A percentile compares a stretch with the other conserved stretches of the same genome.
These are phyloP conservation scores for Periglandula ipomoeae DNA, from an alignment of 2,329 filamentous ascomycete genomes.

Conservation along the genomic window DNA sequence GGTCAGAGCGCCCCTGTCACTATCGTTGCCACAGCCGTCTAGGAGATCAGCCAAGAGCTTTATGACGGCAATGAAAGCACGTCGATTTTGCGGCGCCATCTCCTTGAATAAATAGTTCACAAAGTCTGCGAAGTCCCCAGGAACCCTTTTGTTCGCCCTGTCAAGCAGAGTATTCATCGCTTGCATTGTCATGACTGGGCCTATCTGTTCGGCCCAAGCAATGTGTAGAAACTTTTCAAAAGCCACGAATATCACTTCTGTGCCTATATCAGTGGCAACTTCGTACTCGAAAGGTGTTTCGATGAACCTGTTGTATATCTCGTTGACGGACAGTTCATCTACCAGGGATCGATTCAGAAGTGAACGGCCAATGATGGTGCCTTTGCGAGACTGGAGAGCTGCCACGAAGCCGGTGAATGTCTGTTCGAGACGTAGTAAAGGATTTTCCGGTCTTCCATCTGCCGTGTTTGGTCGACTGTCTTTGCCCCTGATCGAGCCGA, in stretches of 20 bases:
- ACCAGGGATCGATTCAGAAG: constrained; percentile 61
- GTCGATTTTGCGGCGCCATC: constrained; percentile 59
- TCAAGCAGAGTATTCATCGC: constrained; percentile 67
- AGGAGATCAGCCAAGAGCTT: constrained; percentile 80
- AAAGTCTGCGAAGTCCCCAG: constrained; percentile 64
- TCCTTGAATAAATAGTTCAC: constrained; percentile 55
- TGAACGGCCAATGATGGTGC: constrained; percentile 72
- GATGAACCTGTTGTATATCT: constrained; percentile 80
- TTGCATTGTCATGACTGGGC: constrained; percentile 66
- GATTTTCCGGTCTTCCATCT: constrained; percentile 51
- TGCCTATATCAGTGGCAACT: constrained; percentile 61
- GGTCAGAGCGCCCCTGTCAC: constrained; percentile 79
- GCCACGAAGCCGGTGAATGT: constrained; percentile 78
- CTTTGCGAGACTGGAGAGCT: constrained; percentile 74
- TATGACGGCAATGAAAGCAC: constrained; percentile 75
- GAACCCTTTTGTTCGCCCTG: constrained; percentile 54
- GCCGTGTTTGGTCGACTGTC: constrained; percentile 28
- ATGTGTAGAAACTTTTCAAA: constrained; percentile 90
- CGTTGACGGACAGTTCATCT: constrained; percentile 75
- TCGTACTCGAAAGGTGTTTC: constrained; percentile 76
- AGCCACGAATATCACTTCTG: constrained; percentile 80
- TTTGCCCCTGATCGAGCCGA: constrained; percentile 43
- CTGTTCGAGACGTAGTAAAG: constrained; percentile 68
- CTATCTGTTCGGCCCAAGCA: constrained; percentile 84
- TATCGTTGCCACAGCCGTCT: constrained; percentile 83